Evolutionary conservation across 2,329 filamentous ascomycete genomes (phyloP).

Genomic region (Fusarium foetens): DNA sequence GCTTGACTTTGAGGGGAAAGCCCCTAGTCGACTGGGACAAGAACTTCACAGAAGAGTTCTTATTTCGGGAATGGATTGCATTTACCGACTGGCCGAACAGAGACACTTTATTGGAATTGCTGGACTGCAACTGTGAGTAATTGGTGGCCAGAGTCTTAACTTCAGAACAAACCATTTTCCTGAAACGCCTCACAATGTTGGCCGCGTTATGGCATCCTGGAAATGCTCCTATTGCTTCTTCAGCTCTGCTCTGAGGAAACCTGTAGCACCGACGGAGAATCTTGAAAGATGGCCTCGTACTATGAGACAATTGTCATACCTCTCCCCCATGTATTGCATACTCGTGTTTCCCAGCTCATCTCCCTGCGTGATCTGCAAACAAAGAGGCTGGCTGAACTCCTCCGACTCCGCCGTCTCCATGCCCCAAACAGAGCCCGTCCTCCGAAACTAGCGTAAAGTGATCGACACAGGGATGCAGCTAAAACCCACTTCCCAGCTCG

Average conservation of each 20-base stretch:
- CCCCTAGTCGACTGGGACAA: not conserved
- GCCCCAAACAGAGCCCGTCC: fast-evolving
- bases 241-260: not conserved
- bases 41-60: not conserved
- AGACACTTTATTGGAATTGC: not conserved
- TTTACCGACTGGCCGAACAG: fast-evolving
- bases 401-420: not conserved
- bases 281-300: fast-evolving
- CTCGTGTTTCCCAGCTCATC: not conserved
- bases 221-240: not conserved
- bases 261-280: not conserved
- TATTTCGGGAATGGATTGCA: not conserved
- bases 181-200: fast-evolving
- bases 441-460: not conserved
- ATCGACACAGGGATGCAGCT: not conserved
- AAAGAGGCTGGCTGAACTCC: not conserved
- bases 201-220: fast-evolving
- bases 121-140: fast-evolving
- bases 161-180: fast-evolving
- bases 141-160: fast-evolving
- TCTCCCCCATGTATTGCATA: not conserved
- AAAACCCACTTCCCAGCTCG: not conserved
- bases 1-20: fast-evolving
- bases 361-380: not conserved
- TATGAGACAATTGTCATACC: not conserved